Evolutionary conservation across 2,329 filamentous ascomycete species (phyloP), one percentile per base, ranked within the genome.

Genomic region (Fusarium redolens): DNA sequence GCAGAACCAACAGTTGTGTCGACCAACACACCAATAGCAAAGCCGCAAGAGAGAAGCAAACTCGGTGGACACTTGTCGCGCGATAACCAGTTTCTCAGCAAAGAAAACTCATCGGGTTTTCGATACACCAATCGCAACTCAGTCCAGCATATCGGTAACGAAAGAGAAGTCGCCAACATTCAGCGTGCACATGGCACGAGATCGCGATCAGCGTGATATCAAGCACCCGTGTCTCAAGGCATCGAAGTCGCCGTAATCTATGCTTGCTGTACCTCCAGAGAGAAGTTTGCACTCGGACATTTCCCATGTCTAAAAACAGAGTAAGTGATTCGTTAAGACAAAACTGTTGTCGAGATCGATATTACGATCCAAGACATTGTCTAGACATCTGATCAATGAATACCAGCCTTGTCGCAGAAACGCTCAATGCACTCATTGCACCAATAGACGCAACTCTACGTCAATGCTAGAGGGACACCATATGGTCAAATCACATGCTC

Each of bases 401-500:
- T 45, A 38, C 20, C 52, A 43, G 33, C 47, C 40, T 48, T 57
- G 48, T 51, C n/a, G 28, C 41, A 65, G 37, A 45, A 44, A 48
- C 20, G 22, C 40, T 62, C 40, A 57, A 28, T 51, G 43, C 28
- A 61, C 40, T 9, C 15, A 43, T 35, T 12, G 48, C 52, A 38
- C 68, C 63, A 67, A 71, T 59, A 54, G 55, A 69, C 55, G 51
- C 41, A 72, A 74, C 57, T 68, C 30, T 68, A 37, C 47, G 45
- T 45, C 41, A 30, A 54, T 56, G 45, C 40, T 66, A 54, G 38
- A 51, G 57, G 30, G 71, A 69, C 67, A 59, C 64, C 66, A 33
- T 45, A 48, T 38, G 61, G 40, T 28, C 54, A 65, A 47, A 72
- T 77, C 75, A 77, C 75, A 77, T 77, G 75, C 40, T 73, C 64